Base-by-base conservation (phyloP, 495 filamentous ascomycete species). In the Trichodelitschia bisporula region DNA sequence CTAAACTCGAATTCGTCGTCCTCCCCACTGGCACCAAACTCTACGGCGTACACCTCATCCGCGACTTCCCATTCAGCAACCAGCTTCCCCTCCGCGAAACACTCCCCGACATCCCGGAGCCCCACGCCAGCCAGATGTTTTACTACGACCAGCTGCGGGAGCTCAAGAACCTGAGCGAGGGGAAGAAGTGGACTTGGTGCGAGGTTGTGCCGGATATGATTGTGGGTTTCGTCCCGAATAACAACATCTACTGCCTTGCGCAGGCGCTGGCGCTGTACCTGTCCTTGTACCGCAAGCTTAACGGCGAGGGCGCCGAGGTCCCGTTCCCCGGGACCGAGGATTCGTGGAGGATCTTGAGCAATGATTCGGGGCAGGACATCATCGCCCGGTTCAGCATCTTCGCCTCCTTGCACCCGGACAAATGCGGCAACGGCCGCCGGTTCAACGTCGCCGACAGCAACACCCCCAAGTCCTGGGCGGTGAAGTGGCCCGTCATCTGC, bases 11-110 rank as follows among this genome's bases (percentile, higher is more conserved):
- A 32, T 55, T 50, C 32, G 46, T 55, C 16, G 36, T 51, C 8
- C 41, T 53, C 1, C 50, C 51, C 1, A 48, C 48, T 11, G 51
- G 50, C 5, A 52, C 50, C 1, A 53, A 50, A 36, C 44, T 44
- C 11, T 53, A 53, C 30, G 49, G 49, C 15, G 48, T 51, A 15
- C 49, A 54, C 20, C 41, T 49, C 23, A 33, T 51, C 6, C 40
- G 45, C 36, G 35, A 40, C 16, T 46, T 54, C 19, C 50, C 50
- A 18, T 54, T 48, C 43, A 31, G 37, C 2, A 40, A 47, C 31
- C 37, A 46, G 12, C 32, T 43, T 11, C 49, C 49, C 0, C 38
- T 50, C 25, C 34, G 39, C n/a, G 49, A 53, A 38, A 40, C 36
- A 16, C 35, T 51, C 1, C 43, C 46, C 9, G 45, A 46, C 19